Evolutionary conservation across 257 asterid species (phyloP).

Genomic region (Vinca minor): DNA sequence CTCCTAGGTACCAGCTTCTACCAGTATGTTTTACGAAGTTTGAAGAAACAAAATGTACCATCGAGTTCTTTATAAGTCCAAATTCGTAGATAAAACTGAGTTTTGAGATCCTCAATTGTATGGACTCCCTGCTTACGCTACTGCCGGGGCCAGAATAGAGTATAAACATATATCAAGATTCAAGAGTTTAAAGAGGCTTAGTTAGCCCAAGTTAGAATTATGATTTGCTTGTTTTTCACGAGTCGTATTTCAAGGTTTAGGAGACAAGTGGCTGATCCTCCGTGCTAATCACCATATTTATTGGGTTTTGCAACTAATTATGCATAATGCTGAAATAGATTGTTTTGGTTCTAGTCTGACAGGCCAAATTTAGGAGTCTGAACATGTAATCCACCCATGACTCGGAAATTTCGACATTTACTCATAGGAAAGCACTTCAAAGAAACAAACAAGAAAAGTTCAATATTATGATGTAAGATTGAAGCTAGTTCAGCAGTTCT

Average conservation of each 20-base stretch:
- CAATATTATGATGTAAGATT: not conserved
- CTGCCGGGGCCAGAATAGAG: not conserved
- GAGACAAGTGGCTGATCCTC: not conserved
- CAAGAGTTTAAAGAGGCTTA: not conserved
- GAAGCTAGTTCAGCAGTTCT: not conserved
- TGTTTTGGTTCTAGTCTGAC: slow-evolving; percentile 1
- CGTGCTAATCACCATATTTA: not conserved
- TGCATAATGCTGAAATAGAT: not conserved
- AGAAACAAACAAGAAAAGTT: not conserved
- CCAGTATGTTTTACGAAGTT: not conserved
- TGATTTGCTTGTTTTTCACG: not conserved
- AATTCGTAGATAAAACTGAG: too few species aligned
- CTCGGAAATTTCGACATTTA: not conserved
- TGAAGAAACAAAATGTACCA: not conserved
- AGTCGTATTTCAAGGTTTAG: not conserved
- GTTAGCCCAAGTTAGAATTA: not conserved
- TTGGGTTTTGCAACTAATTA: not conserved
- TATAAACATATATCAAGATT: not conserved
- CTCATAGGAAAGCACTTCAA: not conserved
- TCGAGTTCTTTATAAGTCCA: not conserved
- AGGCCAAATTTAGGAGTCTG: not conserved
- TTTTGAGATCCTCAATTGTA: not conserved
- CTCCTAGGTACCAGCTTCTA: not conserved
- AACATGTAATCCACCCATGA: not conserved
- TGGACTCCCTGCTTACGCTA: not conserved